phyloP scores from a whole-genome alignment of 768 basidiomycete species.

The Suillus hirtellus region DNA sequence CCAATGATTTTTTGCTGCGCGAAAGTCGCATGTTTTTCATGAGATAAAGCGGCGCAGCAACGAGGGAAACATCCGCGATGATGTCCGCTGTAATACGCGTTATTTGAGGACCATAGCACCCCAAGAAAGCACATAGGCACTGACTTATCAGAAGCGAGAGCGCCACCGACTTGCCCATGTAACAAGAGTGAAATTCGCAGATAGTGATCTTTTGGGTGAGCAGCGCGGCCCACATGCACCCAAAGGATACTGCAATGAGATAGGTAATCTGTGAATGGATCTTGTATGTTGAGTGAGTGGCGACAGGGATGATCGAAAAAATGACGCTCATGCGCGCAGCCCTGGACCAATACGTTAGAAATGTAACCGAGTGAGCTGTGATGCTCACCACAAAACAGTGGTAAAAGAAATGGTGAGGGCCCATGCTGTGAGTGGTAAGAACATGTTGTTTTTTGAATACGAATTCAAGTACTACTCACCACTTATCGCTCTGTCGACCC shows the following conservation, averaged over 20 bases:
- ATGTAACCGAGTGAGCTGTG: neutral
- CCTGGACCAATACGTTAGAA: conserved; percentile 18
- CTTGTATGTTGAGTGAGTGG: conserved; percentile 12
- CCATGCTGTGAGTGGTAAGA: conserved; percentile 13
- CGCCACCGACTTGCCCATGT: conserved; percentile 7
- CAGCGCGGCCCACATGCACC: conserved; percentile 26
- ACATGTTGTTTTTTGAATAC: conserved; percentile 5
- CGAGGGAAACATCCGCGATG: conserved; percentile 22
- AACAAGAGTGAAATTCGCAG: conserved; percentile 12
- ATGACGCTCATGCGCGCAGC: conserved; percentile 26
- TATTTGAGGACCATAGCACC: neutral
- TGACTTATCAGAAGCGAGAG: conserved; percentile 26
- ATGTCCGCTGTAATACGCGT: conserved; percentile 19
- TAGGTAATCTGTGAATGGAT: conserved; percentile 9
- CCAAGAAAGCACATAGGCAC: conserved; percentile 1
- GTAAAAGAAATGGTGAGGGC: conserved; percentile 16
- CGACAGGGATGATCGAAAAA: conserved; percentile 23
- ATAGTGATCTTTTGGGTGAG: conserved; percentile 18
- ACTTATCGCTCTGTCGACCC: conserved; percentile 8
- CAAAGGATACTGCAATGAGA: conserved; percentile 18
- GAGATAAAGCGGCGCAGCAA: conserved; percentile 20
- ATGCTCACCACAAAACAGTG: conserved; percentile 23
- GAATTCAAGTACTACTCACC: conserved; percentile 14
- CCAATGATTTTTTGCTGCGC: conserved; percentile 18
- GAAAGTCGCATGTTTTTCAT: conserved; percentile 12